Base-by-base conservation (phyloP, 2,329 filamentous ascomycete genomes). In the Sporothrix euskadiensis region DNA sequence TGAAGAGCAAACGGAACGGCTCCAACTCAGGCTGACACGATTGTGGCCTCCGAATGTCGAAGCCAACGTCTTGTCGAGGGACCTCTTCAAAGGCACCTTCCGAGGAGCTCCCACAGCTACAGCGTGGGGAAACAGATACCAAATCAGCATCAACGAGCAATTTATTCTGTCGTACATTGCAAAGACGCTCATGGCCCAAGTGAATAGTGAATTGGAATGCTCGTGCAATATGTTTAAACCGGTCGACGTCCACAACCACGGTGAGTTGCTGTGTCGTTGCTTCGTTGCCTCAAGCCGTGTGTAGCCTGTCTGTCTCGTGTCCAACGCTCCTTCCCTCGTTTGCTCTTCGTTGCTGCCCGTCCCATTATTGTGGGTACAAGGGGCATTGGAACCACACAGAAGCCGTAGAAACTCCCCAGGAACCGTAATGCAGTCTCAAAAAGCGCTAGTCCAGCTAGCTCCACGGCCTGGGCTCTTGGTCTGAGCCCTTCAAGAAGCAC, bases 291-390 rank as follows among this genome's bases (percentile, higher is more conserved):
- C 35, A 65, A 39, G 61, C 39, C 57, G 39, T 44, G 39, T 44
- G 12, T 44, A 26, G 39, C 39, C 12, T 19, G 57, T 41, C 12
- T 19, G 57, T 41, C 57, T 61, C 32, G 57, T 61, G 56, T 19
- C 56, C 32, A 41, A 35, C 16, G 56, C 35, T 63, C 35, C 59
- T 35, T 61, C 57, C 16, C n/a, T 12, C 8, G 59, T 49, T 19
- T 44, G 22, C 19, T 32, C 19, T 14, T 30, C 14, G 22, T 26
- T 61, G 8, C 32, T n/a, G 39, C n/a, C 44, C 35, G 52, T 22
- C 54, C 35, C 35, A 12, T 41, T 32, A 52, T 73, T 70, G 66
- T 73, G 72, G 72, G 68, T 54, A 65, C 68, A 39, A 56, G 39
- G 49, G 56, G n/a, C 32, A 44, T 52, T 61, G 68, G 69, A 71